Percentiles rank a stretch among this genome's conserved stretches.
Conservation (phyloP, 164 flowering plant genomes). For the Macadamia tetraphylla region DNA sequence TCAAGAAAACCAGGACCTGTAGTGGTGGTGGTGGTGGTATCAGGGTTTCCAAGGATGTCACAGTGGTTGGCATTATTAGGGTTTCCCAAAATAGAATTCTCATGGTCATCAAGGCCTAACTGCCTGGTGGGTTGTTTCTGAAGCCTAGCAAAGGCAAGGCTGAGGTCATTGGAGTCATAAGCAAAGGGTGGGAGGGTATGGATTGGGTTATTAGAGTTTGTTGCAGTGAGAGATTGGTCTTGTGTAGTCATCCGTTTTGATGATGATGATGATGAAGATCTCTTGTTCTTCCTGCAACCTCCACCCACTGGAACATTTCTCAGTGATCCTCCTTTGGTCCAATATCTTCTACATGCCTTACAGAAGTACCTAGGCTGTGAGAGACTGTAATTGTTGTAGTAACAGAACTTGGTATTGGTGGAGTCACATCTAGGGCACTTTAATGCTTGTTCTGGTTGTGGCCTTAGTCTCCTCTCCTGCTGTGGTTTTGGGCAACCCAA, state of each 20-base stretch:
- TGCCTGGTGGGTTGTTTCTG: conserved; percentile 44
- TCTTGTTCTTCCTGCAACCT: conserved; percentile 84
- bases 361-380: conserved; percentile 95
- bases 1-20: conserved; percentile 30
- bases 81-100: conserved; percentile 31
- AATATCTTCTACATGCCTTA: conserved; percentile 86
- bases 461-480: conserved; percentile 55
- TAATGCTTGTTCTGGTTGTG: conserved; percentile 65
- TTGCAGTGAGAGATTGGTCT: conserved; percentile 23
- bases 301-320: conserved; percentile 97
- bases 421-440: conserved; percentile 98
- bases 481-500: conserved; percentile 48
- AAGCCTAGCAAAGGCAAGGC: conserved; percentile 61
- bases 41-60: conserved; percentile 31
- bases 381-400: conserved; percentile 97
- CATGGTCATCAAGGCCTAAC: conserved; percentile 35
- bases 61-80: conserved; percentile 12
- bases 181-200: conserved; percentile 24
- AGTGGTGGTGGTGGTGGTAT: conserved; percentile 6
- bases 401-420: conserved; percentile 84
- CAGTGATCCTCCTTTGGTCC: conserved; percentile 97
- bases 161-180: conserved; percentile 53
- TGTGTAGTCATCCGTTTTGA: conserved; percentile 23
- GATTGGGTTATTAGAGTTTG: conserved; percentile 29
- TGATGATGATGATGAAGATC: conserved; percentile 37